Conservation (phyloP, 2,329 filamentous ascomycete genomes). For the Elsinoe batatas region DNA sequence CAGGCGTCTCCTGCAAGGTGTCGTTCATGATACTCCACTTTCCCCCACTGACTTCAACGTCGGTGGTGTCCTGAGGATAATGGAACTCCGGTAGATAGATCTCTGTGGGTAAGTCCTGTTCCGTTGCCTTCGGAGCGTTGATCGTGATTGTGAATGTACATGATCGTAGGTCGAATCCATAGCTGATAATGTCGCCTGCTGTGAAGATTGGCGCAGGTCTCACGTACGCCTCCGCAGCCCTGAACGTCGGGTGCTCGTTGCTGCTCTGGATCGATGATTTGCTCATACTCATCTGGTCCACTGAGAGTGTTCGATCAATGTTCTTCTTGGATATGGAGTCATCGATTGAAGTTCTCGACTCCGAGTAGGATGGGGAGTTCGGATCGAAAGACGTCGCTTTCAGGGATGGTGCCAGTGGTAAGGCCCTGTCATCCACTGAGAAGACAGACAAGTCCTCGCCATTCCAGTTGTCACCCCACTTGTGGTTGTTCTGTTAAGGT, state of each 20-base stretch:
- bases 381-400: slow-evolving; percentile 42
- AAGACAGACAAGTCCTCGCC: slow-evolving; percentile 91
- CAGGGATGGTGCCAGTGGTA: slow-evolving; percentile 41
- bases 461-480: slow-evolving; percentile 91
- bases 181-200: slow-evolving; percentile 58
- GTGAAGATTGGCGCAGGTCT: slow-evolving; percentile 71
- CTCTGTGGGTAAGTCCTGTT: slow-evolving; percentile 61
- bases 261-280: slow-evolving; percentile 14
- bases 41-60: slow-evolving; percentile 68
- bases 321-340: slow-evolving; percentile 62
- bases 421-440: slow-evolving; percentile 67
- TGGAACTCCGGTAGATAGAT: slow-evolving; percentile 87
- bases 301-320: slow-evolving; percentile 61
- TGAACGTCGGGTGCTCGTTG: slow-evolving; percentile 59
- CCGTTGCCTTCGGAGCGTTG: slow-evolving; percentile 48
- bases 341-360: slow-evolving; percentile 41
- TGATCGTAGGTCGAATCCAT: slow-evolving; percentile 72
- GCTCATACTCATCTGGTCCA: slow-evolving; percentile 34
- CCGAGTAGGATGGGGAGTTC: slow-evolving; percentile 46
- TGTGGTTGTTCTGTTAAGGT: slow-evolving; percentile 61
- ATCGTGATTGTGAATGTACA: slow-evolving; percentile 69
- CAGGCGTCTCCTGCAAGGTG: slow-evolving; percentile 52
- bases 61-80: slow-evolving; percentile 65
- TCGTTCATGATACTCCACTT: slow-evolving; percentile 79
- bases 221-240: slow-evolving; percentile 87